These are phyloP conservation scores for Microsporum canis DNA, from an alignment of 2,329 filamentous ascomycete species.

Conservation along the genomic window DNA sequence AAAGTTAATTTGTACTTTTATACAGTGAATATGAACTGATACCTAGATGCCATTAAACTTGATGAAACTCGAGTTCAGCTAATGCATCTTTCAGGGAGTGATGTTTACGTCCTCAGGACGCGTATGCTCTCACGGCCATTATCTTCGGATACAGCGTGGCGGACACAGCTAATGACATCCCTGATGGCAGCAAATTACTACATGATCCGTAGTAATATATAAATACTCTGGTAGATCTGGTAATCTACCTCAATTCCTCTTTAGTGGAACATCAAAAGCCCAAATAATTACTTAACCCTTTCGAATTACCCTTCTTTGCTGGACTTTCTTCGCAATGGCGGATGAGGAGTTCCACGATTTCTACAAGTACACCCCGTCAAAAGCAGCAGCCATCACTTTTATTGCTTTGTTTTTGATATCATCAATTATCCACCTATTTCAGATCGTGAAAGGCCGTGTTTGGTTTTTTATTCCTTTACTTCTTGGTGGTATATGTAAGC, in stretches of 20 bases:
- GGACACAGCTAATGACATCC: not conserved
- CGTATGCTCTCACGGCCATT: not conserved
- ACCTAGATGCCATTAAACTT: not conserved
- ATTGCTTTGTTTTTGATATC: conserved; percentile 33
- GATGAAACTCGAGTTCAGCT: not conserved
- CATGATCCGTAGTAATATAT: not conserved
- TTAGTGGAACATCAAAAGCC: not conserved
- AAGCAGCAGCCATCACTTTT: conserved; percentile 36
- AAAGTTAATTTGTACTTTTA: not conserved
- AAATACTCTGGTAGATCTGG: not conserved
- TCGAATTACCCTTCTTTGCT: not conserved
- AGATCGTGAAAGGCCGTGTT: conserved; percentile 25
- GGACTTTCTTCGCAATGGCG: conserved; percentile 1
- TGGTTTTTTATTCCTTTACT: conserved; percentile 23
- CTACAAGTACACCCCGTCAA: conserved; percentile 32
- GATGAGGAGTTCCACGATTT: conserved; percentile 13
- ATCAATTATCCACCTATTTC: conserved; percentile 30
- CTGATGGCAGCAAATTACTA: not conserved
- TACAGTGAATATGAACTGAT: not conserved
- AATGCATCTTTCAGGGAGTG: not conserved
- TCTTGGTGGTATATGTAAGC: conserved; percentile 23
- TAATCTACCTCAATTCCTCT: not conserved
- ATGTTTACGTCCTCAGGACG: not conserved
- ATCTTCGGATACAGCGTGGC: not conserved
- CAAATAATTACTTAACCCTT: not conserved